Percentiles rank a stretch among this genome's conserved stretches.
These are phyloP conservation scores for Malassezia sp. DNA, from an alignment of 1,284 basidiomycete species.

Conservation along the genomic window DNA sequence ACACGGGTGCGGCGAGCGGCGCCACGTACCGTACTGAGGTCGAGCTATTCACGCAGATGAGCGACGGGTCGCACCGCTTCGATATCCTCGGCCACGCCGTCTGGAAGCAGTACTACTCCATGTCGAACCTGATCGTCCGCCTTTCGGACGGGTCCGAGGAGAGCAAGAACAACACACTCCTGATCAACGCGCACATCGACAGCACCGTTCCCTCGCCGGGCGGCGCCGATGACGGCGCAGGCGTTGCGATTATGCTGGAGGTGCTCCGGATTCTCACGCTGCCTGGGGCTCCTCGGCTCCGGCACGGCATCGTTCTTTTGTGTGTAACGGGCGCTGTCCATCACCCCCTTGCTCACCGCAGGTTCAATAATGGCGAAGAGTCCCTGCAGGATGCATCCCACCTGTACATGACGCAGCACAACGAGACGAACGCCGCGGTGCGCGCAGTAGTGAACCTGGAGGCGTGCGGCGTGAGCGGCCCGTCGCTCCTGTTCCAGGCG, in stretches of 20 bases:
- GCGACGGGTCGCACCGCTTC: constrained; percentile 41
- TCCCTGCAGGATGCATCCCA: constrained; percentile 80
- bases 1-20: constrained; percentile 22
- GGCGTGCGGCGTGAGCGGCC: constrained; percentile 78
- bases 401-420: constrained; percentile 47
- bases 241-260: constrained; percentile 86
- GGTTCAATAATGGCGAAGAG: constrained; percentile 94
- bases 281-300: constrained; percentile 63
- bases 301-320: constrained; percentile 72
- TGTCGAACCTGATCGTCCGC: constrained; percentile 78
- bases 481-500: constrained; percentile 87
- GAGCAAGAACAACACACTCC: constrained; percentile 53
- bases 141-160: constrained; percentile 67
- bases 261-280: constrained; percentile 55
- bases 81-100: constrained; percentile 53
- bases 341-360: too few species aligned
- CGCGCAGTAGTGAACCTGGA: constrained; percentile 85
- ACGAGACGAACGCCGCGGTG: constrained; percentile 53
- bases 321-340: too few species aligned
- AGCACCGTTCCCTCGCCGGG: constrained; percentile 52
- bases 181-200: constrained; percentile 77
- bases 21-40: constrained; percentile 24
- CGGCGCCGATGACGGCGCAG: constrained; percentile 58
- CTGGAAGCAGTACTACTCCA: constrained; percentile 77
- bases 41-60: constrained; percentile 43